Evolutionary conservation across 305 asterid species (phyloP), one percentile per base, ranked within the genome.

Genomic region (Fraxinus sp.): DNA sequence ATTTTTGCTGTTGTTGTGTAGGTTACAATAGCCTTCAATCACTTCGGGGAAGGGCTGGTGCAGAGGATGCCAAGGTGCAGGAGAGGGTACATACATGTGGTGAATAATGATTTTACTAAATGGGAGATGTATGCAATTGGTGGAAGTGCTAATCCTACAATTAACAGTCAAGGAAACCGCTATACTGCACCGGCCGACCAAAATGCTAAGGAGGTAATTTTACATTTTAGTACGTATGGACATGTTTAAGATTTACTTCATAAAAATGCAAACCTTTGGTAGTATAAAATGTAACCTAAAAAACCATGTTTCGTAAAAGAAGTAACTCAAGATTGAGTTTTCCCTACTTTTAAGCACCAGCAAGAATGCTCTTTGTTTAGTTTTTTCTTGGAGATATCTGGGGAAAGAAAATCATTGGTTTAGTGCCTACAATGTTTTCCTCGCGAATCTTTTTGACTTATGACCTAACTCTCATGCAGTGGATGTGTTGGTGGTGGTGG

Each of bases 1-100:
- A 18, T 30, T 4, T 28, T 32, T 39, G 2, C 4, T n/a, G 36
- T 5, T 52, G 24, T 36, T 71, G 73, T 33, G 77, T 70, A 96
- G 99, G 99, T 96, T 83, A 96, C 99, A 0, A 87, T 96, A 81
- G 99, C 99, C 4, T 94, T 96, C 87, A 96, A 96, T 85, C 92
- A 91, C 77, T 96, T 96, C 59, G 98, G 98, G 18, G 92, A 85
- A 28, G 98, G 97, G 75, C 79, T 95, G 55, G 94, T 95, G 81
- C 98, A 95, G 70, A 89, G 98, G 75, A 96, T 96, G 97, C 98
- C 97, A 0, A 90, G 99, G 83, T 87, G 94, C 36, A 89, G 99
- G 77, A 83, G 92, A 77, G 98, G 98, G 20, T 96, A 96, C 70
- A 87, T 96, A 22, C 99, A 96, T 78, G 99, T 96, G 77, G 98